Evolutionary conservation across 257 asterid species (phyloP).

Genomic region (Avicennia marina): DNA sequence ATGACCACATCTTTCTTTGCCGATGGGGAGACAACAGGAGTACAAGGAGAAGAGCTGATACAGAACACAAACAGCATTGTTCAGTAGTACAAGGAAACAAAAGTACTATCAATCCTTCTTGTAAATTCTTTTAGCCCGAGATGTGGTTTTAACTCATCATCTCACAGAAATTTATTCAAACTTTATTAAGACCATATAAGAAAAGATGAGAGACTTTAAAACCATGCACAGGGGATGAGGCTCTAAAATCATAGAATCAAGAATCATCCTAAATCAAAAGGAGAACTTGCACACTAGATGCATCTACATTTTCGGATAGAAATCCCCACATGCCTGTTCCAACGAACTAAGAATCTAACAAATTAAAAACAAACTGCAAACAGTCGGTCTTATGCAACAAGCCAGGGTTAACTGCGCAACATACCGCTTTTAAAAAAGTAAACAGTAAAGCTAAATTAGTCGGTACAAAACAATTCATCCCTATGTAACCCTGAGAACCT

Average conservation of each 20-base stretch:
- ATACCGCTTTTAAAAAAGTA: too few relatives aligned
- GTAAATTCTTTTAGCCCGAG: not conserved
- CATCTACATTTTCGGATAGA: not conserved
- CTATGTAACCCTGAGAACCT: too few relatives aligned
- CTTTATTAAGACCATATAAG: not conserved
- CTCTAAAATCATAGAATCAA: not conserved
- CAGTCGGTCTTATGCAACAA: too few relatives aligned
- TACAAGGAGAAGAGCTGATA: conserved; percentile 16
- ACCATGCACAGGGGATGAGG: not conserved
- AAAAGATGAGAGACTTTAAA: not conserved
- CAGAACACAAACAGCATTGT: not conserved
- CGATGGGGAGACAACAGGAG: conserved; percentile 17
- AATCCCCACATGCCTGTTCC: not conserved
- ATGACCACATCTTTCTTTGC: conserved; percentile 25
- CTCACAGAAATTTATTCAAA: not conserved
- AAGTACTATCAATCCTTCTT: not conserved
- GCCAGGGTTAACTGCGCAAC: too few relatives aligned
- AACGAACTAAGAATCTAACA: not conserved
- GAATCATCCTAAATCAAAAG: not conserved
- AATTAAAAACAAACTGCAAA: not conserved
- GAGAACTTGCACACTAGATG: not conserved
- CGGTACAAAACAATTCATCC: not conserved
- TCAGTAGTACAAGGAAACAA: not conserved
- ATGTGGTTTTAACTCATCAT: not conserved
- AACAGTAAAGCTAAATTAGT: not conserved